Conservation (phyloP, 441 rosid genomes). For the Viola pubescens region DNA sequence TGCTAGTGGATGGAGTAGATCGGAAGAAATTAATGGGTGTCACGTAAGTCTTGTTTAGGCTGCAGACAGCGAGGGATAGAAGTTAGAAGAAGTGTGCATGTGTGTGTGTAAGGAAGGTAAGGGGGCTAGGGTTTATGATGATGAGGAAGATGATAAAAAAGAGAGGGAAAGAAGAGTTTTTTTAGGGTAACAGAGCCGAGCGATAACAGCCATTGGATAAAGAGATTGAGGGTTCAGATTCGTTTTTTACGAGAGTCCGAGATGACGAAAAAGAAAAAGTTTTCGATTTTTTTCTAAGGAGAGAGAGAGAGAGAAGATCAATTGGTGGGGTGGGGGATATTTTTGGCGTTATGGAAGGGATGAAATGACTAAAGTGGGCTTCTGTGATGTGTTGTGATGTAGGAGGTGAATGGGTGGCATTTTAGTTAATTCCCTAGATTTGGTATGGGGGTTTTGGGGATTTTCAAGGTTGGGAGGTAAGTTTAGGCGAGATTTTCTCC, state of each 20-base stretch:
- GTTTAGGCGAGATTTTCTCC: constrained; percentile 11
- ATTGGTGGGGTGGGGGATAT: not conserved
- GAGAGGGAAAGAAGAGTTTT: not conserved
- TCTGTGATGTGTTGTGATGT: not conserved
- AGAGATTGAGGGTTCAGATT: constrained; percentile 30
- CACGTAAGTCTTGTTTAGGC: constrained; percentile 38
- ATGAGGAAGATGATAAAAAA: no score
- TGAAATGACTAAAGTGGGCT: constrained; percentile 23
- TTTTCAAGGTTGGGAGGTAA: no score
- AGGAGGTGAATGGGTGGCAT: not conserved
- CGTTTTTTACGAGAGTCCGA: constrained; percentile 15
- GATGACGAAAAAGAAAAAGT: not conserved
- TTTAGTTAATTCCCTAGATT: no score
- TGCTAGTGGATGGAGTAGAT: constrained; percentile 4
- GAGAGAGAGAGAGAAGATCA: constrained; percentile 20
- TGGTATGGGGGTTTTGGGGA: constrained; percentile 7
- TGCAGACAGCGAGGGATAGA: constrained; percentile 6
- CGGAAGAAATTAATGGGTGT: constrained; percentile 15
- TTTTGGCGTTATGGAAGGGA: not conserved
- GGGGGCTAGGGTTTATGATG: constrained; percentile 81
- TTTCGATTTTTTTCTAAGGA: not conserved
- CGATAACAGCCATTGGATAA: constrained; percentile 37
- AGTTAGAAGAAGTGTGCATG: not conserved
- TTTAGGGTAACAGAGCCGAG: constrained; percentile 25
- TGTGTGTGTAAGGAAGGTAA: not conserved